Evolutionary conservation across 805 yeast species (phyloP).

Genomic region (Kodamaea fukazawae): DNA sequence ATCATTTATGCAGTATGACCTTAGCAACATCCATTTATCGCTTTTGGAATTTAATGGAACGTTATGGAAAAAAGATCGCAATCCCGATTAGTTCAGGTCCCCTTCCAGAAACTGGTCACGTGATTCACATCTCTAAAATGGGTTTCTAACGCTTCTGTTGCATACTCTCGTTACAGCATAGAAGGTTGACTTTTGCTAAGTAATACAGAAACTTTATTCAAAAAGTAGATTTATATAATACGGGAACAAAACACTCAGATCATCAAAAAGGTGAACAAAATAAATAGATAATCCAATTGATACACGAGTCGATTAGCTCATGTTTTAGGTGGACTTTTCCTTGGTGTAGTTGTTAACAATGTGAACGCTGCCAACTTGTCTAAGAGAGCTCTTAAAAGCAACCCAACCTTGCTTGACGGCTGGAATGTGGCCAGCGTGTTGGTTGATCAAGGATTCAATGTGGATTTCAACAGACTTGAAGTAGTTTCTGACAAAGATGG

Average conservation of each 20-base stretch:
- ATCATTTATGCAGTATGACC: slow-evolving; percentile 3
- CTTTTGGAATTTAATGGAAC: slow-evolving; percentile 2
- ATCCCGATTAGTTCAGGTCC: too few species aligned
- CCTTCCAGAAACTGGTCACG: slow-evolving; percentile 1
- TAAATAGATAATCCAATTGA: background rate
- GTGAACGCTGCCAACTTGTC: slow-evolving; percentile 26
- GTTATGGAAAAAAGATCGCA: background rate
- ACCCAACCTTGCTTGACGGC: slow-evolving; percentile 38
- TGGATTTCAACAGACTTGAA: slow-evolving; percentile 65
- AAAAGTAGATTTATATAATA: too few species aligned
- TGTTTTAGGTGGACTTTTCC: slow-evolving; percentile 24
- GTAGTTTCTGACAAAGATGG: slow-evolving; percentile 66
- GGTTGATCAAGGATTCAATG: slow-evolving; percentile 31
- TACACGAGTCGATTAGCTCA: background rate
- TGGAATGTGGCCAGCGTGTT: slow-evolving; percentile 25
- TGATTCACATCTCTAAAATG: background rate
- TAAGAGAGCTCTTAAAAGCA: slow-evolving; percentile 29
- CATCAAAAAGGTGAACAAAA: background rate
- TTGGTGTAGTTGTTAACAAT: slow-evolving; percentile 36
- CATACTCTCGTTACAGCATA: too few species aligned
- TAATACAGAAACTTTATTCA: too few species aligned
- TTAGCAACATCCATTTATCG: background rate
- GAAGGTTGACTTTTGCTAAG: too few species aligned
- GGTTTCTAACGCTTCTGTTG: too few species aligned
- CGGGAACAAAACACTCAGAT: too few species aligned